These are phyloP conservation scores for Cladosporium austrohemisphaericum DNA, from an alignment of 2,329 filamentous ascomycete species.

Conservation along the genomic window DNA sequence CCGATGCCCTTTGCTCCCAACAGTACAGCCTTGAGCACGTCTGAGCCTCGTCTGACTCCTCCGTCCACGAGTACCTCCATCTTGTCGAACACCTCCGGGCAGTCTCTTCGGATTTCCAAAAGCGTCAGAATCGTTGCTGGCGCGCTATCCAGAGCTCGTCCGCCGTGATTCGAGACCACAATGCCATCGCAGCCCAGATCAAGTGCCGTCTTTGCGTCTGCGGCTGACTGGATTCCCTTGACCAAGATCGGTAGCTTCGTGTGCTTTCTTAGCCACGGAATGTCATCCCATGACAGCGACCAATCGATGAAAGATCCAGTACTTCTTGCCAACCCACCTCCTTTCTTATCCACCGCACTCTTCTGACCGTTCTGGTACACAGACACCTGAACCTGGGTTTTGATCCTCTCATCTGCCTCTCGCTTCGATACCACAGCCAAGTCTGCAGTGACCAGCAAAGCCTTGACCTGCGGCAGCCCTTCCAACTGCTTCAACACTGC, in stretches of 20 bases:
- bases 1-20: conserved; percentile 61
- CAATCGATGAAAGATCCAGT: conserved; percentile 57
- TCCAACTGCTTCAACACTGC: conserved; percentile 48
- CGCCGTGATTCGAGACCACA: conserved; percentile 53
- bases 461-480: conserved; percentile 45
- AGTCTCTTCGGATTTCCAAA: conserved; percentile 59
- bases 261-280: conserved; percentile 40
- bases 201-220: conserved; percentile 42
- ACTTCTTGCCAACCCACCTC: conserved; percentile 52
- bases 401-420: conserved; percentile 45
- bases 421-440: conserved; percentile 56
- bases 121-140: conserved; percentile 56
- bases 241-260: conserved; percentile 52
- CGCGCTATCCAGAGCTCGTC: conserved; percentile 46
- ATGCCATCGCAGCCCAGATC: conserved; percentile 45
- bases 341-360: conserved; percentile 51
- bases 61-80: conserved; percentile 65
- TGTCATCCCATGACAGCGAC: conserved; percentile 49
- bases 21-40: conserved; percentile 64
- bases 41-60: conserved; percentile 60
- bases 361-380: conserved; percentile 57
- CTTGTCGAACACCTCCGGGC: conserved; percentile 56
- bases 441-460: conserved; percentile 59
- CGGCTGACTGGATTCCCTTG: conserved; percentile 42
- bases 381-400: conserved; percentile 54